Evolutionary conservation across 108 stramenopile genomes (phyloP).

Genomic region (Cafeteria roenbergensis): DNA sequence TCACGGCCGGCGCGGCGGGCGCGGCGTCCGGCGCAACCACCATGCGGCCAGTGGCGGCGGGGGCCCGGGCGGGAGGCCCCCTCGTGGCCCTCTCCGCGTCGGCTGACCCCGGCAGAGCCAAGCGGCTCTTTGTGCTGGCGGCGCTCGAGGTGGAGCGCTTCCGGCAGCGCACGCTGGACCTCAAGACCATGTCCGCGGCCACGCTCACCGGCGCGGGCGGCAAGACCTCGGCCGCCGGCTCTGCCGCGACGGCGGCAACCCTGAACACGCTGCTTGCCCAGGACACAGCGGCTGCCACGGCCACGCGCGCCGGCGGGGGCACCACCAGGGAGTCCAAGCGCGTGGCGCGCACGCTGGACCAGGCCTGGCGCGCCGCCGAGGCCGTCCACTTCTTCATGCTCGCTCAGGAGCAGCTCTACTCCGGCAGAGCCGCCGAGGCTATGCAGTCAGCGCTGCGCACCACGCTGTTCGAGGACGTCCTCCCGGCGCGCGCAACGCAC

Average conservation of each 20-base stretch:
- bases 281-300: conserved; percentile 17
- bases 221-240: conserved; percentile 11
- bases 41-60: no score
- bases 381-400: conserved; percentile 55
- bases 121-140: conserved; percentile 50
- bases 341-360: conserved; percentile 36
- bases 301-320: conserved; percentile 11
- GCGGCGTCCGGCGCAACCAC: no score
- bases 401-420: conserved; percentile 47
- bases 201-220: not conserved
- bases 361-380: conserved; percentile 55
- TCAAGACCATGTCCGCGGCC: not conserved
- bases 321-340: conserved; percentile 33
- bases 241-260: conserved; percentile 45
- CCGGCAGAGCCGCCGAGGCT: conserved; percentile 28
- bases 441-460: conserved; percentile 45
- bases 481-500: conserved; percentile 39
- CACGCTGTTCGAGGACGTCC: conserved; percentile 49
- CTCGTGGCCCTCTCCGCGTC: no score
- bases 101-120: conserved; percentile 42
- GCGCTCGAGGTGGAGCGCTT: conserved; percentile 49
- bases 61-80: no score
- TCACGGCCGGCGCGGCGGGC: conserved; percentile 23
- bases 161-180: conserved; percentile 26
- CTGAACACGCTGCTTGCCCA: conserved; percentile 42